Evolutionary conservation across 371 early-diverging fungal species (phyloP).

Genomic region (Lichtheimia corymbifera): DNA sequence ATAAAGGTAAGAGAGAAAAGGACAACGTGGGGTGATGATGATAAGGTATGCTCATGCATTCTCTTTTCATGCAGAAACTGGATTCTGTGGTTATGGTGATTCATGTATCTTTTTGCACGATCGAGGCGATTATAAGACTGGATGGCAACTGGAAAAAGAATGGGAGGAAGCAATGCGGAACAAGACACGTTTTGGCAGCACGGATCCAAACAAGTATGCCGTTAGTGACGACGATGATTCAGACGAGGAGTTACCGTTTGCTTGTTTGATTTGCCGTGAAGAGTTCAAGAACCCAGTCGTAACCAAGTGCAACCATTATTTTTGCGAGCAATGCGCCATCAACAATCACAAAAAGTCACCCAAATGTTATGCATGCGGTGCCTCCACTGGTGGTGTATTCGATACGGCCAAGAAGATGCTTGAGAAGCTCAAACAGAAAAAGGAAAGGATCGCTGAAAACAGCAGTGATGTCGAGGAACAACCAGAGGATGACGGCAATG

Average conservation of each 20-base stretch:
- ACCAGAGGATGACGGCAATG: slow-evolving; percentile 33
- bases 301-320: slow-evolving; percentile 93
- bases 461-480: slow-evolving; percentile 28
- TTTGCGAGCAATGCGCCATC: slow-evolving; percentile 94
- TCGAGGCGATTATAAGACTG: slow-evolving; percentile 94
- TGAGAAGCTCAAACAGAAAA: slow-evolving; percentile 62
- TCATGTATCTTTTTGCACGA: slow-evolving; percentile 97
- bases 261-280: slow-evolving; percentile 89
- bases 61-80: slow-evolving; percentile 58
- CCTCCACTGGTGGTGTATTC: slow-evolving; percentile 86
- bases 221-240: slow-evolving; percentile 59
- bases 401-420: slow-evolving; percentile 79
- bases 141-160: slow-evolving; percentile 94
- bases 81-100: slow-evolving; percentile 97
- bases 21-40: too few relatives aligned
- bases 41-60: too few relatives aligned
- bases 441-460: slow-evolving; percentile 26
- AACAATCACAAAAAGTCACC: slow-evolving; percentile 75
- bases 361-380: slow-evolving; percentile 92
- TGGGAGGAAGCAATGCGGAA: slow-evolving; percentile 87
- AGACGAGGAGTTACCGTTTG: slow-evolving; percentile 85
- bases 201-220: slow-evolving; percentile 53
- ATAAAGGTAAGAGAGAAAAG: slow-evolving; percentile 68
- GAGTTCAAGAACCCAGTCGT: slow-evolving; percentile 88
- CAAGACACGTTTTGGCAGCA: slow-evolving; percentile 51